A percentile compares a stretch with the other conserved stretches of the same genome.
phyloP scores from a whole-genome alignment of 2,329 filamentous ascomycete species.

The Monosporascus cannonballus region DNA sequence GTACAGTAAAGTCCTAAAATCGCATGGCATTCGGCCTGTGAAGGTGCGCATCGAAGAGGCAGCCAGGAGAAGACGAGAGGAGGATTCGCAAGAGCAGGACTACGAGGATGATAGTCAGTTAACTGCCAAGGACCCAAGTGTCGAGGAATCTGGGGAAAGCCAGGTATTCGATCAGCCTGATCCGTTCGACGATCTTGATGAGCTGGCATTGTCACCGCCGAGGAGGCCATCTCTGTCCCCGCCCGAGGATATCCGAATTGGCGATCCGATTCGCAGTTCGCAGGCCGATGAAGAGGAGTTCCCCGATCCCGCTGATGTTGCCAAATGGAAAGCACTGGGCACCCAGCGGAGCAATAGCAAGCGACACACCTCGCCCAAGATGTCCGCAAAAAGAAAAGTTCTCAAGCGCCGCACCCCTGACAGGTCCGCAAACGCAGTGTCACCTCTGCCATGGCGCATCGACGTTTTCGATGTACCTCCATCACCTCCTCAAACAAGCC shows the following conservation, averaged over 20 bases:
- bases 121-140: slow-evolving; percentile 20
- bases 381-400: slow-evolving; percentile 18
- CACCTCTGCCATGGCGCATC: slow-evolving; percentile 8
- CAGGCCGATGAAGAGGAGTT: slow-evolving; percentile 26
- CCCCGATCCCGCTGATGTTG: slow-evolving; percentile 23
- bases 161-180: slow-evolving; percentile 17
- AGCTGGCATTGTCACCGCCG: slow-evolving; percentile 11
- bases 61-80: slow-evolving; percentile 27
- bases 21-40: slow-evolving; percentile 49
- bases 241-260: neutral
- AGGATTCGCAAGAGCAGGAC: slow-evolving; percentile 43
- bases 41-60: slow-evolving; percentile 31
- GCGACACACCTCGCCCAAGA: slow-evolving; percentile 21
- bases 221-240: slow-evolving; percentile 11
- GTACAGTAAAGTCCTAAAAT: slow-evolving; percentile 46
- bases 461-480: slow-evolving; percentile 30
- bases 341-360: slow-evolving; percentile 9
- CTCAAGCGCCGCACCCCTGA: slow-evolving; percentile 12
- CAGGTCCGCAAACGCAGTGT: slow-evolving; percentile 3
- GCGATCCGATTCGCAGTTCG: slow-evolving; percentile 14
- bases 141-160: slow-evolving; percentile 29
- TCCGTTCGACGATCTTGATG: slow-evolving; percentile 12
- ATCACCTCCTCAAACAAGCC: slow-evolving; percentile 34
- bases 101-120: slow-evolving; percentile 48
- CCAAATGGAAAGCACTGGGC: slow-evolving; percentile 20